Evolutionary conservation across 2,329 filamentous ascomycete genomes (phyloP).

Genomic region (Penicillium sp.): DNA sequence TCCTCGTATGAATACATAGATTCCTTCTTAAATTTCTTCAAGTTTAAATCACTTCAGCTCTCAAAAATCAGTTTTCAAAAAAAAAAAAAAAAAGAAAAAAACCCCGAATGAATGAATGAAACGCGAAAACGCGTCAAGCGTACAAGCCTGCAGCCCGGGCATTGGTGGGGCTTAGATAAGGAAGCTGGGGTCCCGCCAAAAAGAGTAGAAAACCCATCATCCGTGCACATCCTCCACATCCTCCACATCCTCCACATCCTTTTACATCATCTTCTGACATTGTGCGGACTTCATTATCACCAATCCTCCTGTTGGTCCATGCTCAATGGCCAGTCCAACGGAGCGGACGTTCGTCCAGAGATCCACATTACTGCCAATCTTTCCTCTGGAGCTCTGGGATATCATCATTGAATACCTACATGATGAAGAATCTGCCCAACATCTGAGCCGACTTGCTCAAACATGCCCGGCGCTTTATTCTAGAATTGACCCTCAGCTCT

Average conservation of each 20-base stretch:
- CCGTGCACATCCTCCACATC: not conserved
- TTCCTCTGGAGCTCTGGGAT: constrained; percentile 9
- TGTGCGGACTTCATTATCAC: not conserved
- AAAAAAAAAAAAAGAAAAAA: too few relatives aligned
- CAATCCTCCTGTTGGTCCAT: not conserved
- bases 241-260: not conserved
- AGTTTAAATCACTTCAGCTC: not conserved
- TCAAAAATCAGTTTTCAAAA: not conserved
- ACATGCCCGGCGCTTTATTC: not conserved
- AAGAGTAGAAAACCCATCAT: not conserved
- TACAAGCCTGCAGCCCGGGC: not conserved
- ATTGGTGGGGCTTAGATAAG: constrained; percentile 7
- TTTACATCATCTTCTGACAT: not conserved
- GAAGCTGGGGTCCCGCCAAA: not conserved
- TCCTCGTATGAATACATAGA: not conserved
- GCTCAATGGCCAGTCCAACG: not conserved
- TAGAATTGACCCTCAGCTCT: constrained; percentile 2
- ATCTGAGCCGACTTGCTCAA: constrained; percentile 6
- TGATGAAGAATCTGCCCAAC: constrained; percentile 3
- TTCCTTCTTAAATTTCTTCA: not conserved
- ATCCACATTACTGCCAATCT: not conserved
- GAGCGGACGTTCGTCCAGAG: not conserved
- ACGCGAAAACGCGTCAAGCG: not conserved
- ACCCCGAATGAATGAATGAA: too few relatives aligned
- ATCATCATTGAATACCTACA: constrained; percentile 6